Evolutionary conservation across 2,329 filamentous ascomycete species (phyloP).

Genomic region (Metarhizium album): DNA sequence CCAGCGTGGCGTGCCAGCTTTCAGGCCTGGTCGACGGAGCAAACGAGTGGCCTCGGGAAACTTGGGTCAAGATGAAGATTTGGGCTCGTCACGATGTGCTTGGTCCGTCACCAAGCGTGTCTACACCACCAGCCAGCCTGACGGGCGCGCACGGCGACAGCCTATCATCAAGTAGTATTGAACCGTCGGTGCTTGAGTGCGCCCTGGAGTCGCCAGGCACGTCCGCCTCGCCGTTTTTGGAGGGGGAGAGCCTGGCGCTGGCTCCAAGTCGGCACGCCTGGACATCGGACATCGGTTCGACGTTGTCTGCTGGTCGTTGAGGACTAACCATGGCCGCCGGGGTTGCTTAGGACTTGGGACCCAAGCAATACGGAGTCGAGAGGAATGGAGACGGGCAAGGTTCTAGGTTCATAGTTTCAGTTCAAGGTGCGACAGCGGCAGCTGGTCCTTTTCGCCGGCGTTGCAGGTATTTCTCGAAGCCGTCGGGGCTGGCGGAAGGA

Average conservation of each 20-base stretch:
- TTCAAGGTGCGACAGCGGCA: constrained; percentile 4
- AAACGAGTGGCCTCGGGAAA: neutral
- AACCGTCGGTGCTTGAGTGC: neutral
- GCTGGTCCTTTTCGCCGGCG: neutral
- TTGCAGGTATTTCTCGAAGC: neutral
- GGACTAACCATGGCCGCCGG: constrained; percentile 2
- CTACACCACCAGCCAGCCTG: neutral
- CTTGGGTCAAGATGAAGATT: neutral
- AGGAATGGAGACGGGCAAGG: constrained; percentile 7
- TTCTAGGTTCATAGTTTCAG: constrained; percentile 7
- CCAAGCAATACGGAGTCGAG: constrained; percentile 5
- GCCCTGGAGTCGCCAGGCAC: no score
- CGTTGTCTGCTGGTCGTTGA: constrained; percentile 1
- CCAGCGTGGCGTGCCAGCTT: neutral
- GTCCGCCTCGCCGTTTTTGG: neutral
- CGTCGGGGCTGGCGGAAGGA: neutral
- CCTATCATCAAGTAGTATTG: neutral
- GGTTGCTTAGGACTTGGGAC: neutral
- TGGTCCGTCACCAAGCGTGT: neutral
- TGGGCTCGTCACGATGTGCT: neutral
- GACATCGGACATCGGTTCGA: neutral
- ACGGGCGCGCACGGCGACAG: neutral
- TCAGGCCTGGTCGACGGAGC: neutral
- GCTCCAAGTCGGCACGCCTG: neutral
- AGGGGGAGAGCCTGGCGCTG: neutral